A percentile compares a stretch with the other conserved stretches of the same genome.
Conservation (phyloP, 805 yeast species). For the Yamadazyma akitaensis region DNA sequence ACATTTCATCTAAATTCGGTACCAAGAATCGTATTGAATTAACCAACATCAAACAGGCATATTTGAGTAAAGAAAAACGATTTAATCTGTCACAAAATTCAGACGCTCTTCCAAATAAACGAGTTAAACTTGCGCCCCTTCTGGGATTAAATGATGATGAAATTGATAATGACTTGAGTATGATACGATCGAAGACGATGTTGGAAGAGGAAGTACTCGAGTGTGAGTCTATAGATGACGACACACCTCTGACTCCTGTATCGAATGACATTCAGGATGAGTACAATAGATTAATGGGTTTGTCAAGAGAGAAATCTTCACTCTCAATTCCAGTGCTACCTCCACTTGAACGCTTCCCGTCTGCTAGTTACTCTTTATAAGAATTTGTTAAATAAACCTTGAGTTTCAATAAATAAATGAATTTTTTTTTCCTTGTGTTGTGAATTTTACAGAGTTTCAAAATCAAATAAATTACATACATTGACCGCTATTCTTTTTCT, state of each 20-base stretch:
- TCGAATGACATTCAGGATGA: neutral
- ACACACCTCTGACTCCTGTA: slow-evolving; percentile 3
- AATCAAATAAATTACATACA: neutral
- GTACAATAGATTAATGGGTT: slow-evolving; percentile 1
- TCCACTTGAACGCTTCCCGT: slow-evolving; percentile 9
- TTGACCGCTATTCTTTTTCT: slow-evolving; percentile 39
- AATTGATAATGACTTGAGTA: slow-evolving; percentile 23
- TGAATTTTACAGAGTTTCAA: no score
- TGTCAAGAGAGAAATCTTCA: neutral
- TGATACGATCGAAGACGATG: slow-evolving; percentile 14
- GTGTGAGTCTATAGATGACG: slow-evolving; percentile 3
- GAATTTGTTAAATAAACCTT: neutral
- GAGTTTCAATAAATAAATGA: slow-evolving; percentile 2
- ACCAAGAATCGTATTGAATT: slow-evolving; percentile 27
- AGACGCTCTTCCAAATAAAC: neutral
- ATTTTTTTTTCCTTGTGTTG: neutral
- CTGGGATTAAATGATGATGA: slow-evolving; percentile 20
- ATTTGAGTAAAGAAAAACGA: slow-evolving; percentile 3
- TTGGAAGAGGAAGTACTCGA: slow-evolving; percentile 7
- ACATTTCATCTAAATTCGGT: slow-evolving; percentile 1
- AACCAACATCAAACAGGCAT: slow-evolving; percentile 23
- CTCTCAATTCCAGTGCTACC: slow-evolving; percentile 8
- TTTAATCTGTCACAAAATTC: slow-evolving; percentile 4
- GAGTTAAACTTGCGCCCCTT: slow-evolving; percentile 16
- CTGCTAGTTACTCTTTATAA: neutral